A percentile compares a stretch with the other conserved stretches of the same genome.
Conservation (phyloP, 345 rosid genomes). For the Eutrema japonicum region DNA sequence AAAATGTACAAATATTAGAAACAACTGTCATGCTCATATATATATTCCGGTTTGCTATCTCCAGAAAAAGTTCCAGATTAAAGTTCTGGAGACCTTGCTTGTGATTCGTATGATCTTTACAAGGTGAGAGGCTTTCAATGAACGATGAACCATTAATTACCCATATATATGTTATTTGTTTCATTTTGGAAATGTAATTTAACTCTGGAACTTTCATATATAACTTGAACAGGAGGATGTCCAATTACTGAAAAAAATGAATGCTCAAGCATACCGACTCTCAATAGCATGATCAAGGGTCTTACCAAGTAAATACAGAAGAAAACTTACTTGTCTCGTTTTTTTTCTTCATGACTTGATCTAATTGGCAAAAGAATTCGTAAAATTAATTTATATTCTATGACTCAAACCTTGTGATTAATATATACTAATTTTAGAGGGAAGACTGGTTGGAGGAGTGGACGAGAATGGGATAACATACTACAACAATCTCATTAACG, state of each 20-base stretch:
- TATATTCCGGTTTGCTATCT: background rate
- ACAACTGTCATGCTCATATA: background rate
- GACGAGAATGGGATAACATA: constrained; percentile 47
- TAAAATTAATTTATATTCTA: no score
- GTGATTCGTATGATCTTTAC: constrained; percentile 23
- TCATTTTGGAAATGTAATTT: background rate
- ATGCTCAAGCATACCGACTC: constrained; percentile 29
- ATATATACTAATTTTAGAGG: constrained; percentile 36
- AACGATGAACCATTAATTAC: background rate
- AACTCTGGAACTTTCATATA: constrained; percentile 39
- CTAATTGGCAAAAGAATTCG: no score
- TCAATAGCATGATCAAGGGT: constrained; percentile 51
- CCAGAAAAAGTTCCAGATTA: constrained; percentile 30
- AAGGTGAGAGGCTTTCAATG: constrained; percentile 8
- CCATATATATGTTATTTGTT: background rate
- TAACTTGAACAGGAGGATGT: constrained; percentile 26
- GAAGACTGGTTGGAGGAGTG: constrained; percentile 49
- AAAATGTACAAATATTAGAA: background rate
- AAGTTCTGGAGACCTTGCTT: constrained; percentile 30
- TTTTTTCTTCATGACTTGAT: no score
- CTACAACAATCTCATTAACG: constrained; percentile 7
- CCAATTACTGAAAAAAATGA: constrained; percentile 2
- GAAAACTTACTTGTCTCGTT: background rate
- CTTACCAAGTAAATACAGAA: constrained; percentile 44
- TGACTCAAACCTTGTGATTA: background rate